These are phyloP conservation scores for Tetradesmus lagerheimii DNA, from an alignment of 139 green algal species.

Conservation along the genomic window DNA sequence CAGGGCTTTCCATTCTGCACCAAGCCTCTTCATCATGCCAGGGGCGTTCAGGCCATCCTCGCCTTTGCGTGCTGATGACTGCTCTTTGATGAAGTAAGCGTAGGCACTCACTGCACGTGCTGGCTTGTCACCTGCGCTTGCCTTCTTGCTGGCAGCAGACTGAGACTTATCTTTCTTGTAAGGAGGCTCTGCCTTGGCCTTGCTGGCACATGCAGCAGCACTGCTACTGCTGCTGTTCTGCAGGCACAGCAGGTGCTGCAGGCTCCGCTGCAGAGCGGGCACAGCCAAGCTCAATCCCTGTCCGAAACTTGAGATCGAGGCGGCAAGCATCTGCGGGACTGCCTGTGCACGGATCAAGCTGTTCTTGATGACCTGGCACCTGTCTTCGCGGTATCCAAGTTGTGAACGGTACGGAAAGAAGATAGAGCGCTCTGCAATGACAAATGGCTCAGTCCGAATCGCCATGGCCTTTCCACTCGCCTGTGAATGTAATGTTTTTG, in stretches of 20 bases:
- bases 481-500: background rate
- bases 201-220: background rate
- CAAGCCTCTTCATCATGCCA: background rate
- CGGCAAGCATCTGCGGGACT: background rate
- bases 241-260: background rate
- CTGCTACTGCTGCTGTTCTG: background rate
- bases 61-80: background rate
- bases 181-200: background rate
- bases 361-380: background rate
- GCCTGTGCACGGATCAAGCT: background rate
- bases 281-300: background rate
- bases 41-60: background rate
- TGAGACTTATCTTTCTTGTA: background rate
- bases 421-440: too few species aligned
- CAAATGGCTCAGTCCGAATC: too few species aligned
- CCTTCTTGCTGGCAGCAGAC: background rate
- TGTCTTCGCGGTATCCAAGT: background rate
- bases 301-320: background rate
- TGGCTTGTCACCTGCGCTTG: background rate
- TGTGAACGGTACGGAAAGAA: background rate
- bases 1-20: conserved; percentile 12
- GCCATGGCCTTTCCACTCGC: background rate
- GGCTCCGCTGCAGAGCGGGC: background rate
- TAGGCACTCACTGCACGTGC: conserved; percentile 8
- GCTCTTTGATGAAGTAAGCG: conserved; percentile 32